Conservation (phyloP, 2,329 filamentous ascomycete genomes). For the Didymellaceae sp. region DNA sequence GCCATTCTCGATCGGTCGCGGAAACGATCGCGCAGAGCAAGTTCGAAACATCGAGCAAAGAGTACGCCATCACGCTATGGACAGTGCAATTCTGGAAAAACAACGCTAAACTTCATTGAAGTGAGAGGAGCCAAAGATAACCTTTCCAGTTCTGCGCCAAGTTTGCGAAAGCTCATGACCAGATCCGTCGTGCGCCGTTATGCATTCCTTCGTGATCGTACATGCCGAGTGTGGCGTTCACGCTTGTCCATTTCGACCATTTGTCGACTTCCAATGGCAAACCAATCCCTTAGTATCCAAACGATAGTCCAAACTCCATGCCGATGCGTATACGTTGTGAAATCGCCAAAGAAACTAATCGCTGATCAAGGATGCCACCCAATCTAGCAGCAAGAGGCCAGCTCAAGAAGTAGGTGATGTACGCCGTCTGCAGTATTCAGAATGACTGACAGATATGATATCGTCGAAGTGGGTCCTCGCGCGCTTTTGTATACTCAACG, state of each 20-base stretch:
- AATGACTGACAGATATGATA: not conserved
- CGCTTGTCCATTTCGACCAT: constrained; percentile 11
- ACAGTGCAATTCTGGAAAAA: not conserved
- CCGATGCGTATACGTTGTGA: constrained; percentile 26
- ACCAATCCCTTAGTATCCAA: constrained; percentile 21
- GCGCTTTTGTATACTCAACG: constrained; percentile 13
- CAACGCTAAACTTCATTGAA: not conserved
- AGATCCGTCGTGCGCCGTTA: constrained; percentile 23
- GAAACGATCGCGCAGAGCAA: constrained; percentile 2
- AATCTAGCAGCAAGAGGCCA: constrained; percentile 25
- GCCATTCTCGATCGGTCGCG: too few species aligned
- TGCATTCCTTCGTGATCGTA: constrained; percentile 32
- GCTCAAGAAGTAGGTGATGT: constrained; percentile 32
- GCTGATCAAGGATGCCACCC: constrained; percentile 17
- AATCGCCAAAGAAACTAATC: constrained; percentile 13
- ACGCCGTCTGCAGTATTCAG: not conserved
- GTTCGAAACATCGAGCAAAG: not conserved
- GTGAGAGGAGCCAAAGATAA: not conserved
- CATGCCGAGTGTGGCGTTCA: constrained; percentile 23
- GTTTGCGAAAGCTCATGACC: constrained; percentile 24
- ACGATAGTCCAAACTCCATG: constrained; percentile 33
- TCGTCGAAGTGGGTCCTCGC: not conserved
- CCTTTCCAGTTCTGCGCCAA: constrained; percentile 19
- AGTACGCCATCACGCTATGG: constrained; percentile 5
- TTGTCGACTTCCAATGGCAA: constrained; percentile 21